A percentile compares a stretch with the other conserved stretches of the same genome.
Conservation (phyloP, 75 land plant genomes). For the Pinus taeda region DNA sequence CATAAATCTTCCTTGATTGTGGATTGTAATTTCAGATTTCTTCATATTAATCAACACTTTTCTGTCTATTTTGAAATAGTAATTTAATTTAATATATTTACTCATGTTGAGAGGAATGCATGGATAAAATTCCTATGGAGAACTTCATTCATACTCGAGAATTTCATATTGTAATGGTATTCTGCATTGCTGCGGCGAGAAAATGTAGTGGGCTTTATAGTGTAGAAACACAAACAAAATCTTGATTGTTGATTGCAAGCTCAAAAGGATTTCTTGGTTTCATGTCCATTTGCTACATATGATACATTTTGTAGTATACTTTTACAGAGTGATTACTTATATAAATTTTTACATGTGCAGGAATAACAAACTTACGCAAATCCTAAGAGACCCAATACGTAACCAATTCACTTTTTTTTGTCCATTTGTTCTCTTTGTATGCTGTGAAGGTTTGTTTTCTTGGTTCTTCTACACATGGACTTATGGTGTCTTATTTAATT, state of each 20-base stretch:
- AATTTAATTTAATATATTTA: no score
- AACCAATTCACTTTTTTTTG: background rate
- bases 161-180: no score
- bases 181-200: no score
- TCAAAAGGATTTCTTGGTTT: background rate
- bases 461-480: background rate
- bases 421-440: background rate
- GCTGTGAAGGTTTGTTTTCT: background rate
- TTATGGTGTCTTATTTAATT: background rate
- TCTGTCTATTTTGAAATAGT: no score
- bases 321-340: background rate
- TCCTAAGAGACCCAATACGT: constrained; percentile 63
- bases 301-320: background rate
- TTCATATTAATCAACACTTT: no score
- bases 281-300: background rate
- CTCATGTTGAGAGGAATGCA: no score
- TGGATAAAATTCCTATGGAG: no score
- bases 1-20: no score
- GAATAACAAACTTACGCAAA: constrained; percentile 76
- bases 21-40: no score
- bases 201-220: background rate
- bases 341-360: constrained; percentile 25
- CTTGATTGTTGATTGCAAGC: background rate
- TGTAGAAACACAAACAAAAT: background rate
- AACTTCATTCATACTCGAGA: no score